Percentiles rank a stretch among this genome's conserved stretches.
Conservation (phyloP, 305 asterid genomes). For the Rubia balearica region DNA sequence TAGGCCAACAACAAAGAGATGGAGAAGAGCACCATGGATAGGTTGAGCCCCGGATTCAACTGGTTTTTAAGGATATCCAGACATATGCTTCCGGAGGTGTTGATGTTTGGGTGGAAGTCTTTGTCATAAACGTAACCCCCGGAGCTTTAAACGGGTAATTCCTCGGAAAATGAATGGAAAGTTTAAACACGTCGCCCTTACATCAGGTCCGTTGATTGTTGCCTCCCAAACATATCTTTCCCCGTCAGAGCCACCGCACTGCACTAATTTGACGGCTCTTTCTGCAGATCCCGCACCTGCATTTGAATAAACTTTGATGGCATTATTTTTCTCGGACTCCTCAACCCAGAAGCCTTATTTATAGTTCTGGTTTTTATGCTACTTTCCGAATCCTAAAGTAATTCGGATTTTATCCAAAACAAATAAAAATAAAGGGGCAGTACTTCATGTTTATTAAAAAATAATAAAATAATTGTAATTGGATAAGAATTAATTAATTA, state of each 20-base stretch:
- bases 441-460: too few relatives aligned
- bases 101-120: not conserved
- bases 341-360: not conserved
- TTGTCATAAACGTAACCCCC: not conserved
- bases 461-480: too few relatives aligned
- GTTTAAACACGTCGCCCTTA: not conserved
- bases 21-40: not conserved
- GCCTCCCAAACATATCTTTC: not conserved
- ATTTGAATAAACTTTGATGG: not conserved
- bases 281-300: not conserved
- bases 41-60: not conserved
- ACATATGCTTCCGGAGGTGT: not conserved
- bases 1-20: not conserved
- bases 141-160: not conserved
- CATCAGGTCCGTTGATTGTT: not conserved
- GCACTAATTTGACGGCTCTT: not conserved
- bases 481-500: too few relatives aligned
- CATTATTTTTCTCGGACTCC: not conserved
- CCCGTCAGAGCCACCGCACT: not conserved
- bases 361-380: not conserved
- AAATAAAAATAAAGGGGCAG: too few relatives aligned
- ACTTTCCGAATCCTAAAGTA: not conserved
- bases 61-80: not conserved
- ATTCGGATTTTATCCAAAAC: too few relatives aligned
- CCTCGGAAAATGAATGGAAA: not conserved